phyloP scores from a whole-genome alignment of 1,284 basidiomycete genomes.

The Cryptococcus jaspeensis region DNA sequence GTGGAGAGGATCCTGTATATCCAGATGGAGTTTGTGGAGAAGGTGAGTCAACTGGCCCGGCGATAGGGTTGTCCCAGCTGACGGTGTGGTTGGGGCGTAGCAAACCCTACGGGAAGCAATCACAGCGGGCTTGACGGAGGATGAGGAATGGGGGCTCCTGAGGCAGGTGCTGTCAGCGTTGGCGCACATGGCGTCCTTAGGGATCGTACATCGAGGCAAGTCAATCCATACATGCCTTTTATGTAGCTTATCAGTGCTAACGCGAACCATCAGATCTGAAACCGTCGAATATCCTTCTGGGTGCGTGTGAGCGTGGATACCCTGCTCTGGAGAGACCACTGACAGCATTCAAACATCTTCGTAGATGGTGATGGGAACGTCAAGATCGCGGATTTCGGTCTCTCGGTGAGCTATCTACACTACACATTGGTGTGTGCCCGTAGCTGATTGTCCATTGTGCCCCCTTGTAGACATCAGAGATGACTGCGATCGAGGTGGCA shows the following conservation, averaged over 20 bases:
- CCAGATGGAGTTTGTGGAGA: constrained; percentile 52
- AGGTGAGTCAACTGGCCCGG: constrained; percentile 20
- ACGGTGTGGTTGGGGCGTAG: constrained; percentile 12
- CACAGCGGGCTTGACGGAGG: constrained; percentile 72
- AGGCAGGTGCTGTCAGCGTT: constrained; percentile 91
- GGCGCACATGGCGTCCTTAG: constrained; percentile 81
- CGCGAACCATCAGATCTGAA: constrained; percentile 74
- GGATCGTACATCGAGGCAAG: constrained; percentile 75
- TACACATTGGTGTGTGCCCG: background rate
- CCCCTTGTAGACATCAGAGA: constrained; percentile 62
- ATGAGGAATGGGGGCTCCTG: constrained; percentile 86
- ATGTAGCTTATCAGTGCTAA: background rate
- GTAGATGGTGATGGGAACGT: constrained; percentile 82
- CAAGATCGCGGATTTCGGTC: constrained; percentile 95
- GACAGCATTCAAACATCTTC: background rate
- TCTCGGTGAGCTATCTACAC: constrained; percentile 48
- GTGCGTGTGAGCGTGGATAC: constrained; percentile 55
- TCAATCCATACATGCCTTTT: background rate
- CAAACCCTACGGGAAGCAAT: constrained; percentile 61
- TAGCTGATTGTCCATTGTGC: background rate
- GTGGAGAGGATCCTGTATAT: constrained; percentile 49
- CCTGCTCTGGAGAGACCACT: background rate
- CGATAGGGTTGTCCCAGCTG: background rate
- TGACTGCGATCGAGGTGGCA: constrained; percentile 67
- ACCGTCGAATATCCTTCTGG: constrained; percentile 86